Base-by-base conservation (phyloP, 2,329 filamentous ascomycete genomes). In the Thelonectria blattea region DNA sequence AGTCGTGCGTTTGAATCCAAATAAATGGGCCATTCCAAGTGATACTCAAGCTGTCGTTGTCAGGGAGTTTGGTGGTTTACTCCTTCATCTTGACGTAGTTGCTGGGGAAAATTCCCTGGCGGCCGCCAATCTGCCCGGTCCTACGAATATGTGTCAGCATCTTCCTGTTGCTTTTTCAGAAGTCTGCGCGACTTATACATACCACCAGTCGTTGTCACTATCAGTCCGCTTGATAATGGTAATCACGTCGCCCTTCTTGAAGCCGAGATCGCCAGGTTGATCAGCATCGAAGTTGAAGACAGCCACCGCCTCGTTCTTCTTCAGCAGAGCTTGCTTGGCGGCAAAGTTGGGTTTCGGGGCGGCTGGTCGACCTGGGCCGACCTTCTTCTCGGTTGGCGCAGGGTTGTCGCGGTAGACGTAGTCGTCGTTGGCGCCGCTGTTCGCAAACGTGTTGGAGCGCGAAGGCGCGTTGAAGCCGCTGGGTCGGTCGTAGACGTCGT, bases 211-310 rank as follows among this genome's bases (percentile, higher is more conserved):
- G 58, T 93, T 93, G 60, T 92, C 91, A 69, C 91, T 97, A 5
- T 98, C 92, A 5, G 94, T 98, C 77, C 91, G 91, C 81, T 99
- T 97, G 58, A 96, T 76, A 59, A 99, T 93, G 1, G 93, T 97
- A 66, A 99, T 97, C 58, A 98, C 78, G 30, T 99, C 95, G 18
- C 95, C 95, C 83, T 99, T 99, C 81, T 96, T 97, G 79, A 99
- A 99, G 0, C 90, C 92, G 58, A 98, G 76, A 74, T 99, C 94
- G 5, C 94, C 94, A 0, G 92, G 88, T 76, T 97, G 93, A 71
- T 97, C 94, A 0, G 93, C 89, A 64, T 98, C 94, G 73, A 99
- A 99, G 2, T 91, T 97, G 77, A 91, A 98, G 63, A 97, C 82
- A 2, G 95, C 95, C 18, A 97, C 83, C 0, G 93, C 95, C 77